Percentiles rank a stretch among this genome's conserved stretches.
Conservation (phyloP, 371 early-diverging fungal species). For the Zychaea mexicana region DNA sequence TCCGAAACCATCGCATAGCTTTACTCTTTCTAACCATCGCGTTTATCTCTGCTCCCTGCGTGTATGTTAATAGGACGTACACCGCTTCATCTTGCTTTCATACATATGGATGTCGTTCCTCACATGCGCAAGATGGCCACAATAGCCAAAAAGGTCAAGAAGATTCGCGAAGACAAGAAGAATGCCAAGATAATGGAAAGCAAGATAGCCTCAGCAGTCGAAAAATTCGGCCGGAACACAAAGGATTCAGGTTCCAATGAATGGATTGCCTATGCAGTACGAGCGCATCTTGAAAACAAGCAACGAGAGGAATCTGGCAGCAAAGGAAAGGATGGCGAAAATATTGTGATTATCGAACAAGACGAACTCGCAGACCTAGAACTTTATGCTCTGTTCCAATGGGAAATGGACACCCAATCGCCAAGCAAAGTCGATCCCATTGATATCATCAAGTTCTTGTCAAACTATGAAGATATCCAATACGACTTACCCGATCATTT, state of each 20-base stretch:
- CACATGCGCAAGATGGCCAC: constrained; percentile 30
- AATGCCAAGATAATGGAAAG: background rate
- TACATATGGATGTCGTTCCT: constrained; percentile 41
- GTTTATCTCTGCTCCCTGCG: too few species aligned
- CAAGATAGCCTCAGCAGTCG: background rate
- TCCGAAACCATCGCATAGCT: background rate
- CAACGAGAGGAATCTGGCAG: background rate
- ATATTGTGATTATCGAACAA: background rate
- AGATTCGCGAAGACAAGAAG: background rate
- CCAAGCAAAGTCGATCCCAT: constrained; percentile 53
- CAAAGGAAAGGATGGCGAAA: background rate
- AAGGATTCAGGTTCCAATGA: background rate
- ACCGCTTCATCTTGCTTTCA: constrained; percentile 58
- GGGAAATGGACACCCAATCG: constrained; percentile 9
- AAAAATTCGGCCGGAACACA: background rate
- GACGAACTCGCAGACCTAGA: background rate
- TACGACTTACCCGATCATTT: constrained; percentile 37
- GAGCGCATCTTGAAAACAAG: background rate
- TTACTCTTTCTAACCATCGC: too few species aligned
- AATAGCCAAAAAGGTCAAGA: constrained; percentile 6
- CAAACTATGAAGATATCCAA: constrained; percentile 13
- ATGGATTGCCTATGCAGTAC: background rate
- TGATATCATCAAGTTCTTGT: constrained; percentile 52
- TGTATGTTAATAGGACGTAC: constrained; percentile 44
- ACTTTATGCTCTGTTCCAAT: constrained; percentile 12